These are phyloP conservation scores for Daldinia childiae DNA, from an alignment of 495 filamentous ascomycete species.

Conservation along the genomic window DNA sequence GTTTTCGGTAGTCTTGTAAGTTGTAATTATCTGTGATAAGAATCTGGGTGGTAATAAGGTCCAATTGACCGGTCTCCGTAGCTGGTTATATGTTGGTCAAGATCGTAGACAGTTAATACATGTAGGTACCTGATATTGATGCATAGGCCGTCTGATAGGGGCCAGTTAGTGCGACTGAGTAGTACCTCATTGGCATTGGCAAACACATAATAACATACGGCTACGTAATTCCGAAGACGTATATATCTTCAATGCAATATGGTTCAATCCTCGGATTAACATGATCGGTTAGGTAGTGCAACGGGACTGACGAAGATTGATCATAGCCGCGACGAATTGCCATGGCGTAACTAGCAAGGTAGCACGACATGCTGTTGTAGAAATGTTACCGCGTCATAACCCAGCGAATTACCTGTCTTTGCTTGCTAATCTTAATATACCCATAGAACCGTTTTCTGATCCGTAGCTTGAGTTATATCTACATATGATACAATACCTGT, in stretches of 20 bases:
- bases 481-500: neutral
- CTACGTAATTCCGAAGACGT: no score
- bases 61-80: neutral
- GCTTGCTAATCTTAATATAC: constrained; percentile 1
- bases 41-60: neutral
- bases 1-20: neutral
- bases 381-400: constrained; percentile 10
- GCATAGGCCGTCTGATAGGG: neutral
- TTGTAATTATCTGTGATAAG: neutral
- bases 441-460: neutral
- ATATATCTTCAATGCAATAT: no score
- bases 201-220: neutral
- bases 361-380: constrained; percentile 22
- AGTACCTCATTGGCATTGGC: neutral
- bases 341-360: constrained; percentile 8
- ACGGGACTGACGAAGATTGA: constrained; percentile 11
- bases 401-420: constrained; percentile 7
- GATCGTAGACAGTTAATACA: neutral
- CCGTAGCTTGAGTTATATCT: neutral
- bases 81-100: constrained; percentile 2
- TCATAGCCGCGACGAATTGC: neutral
- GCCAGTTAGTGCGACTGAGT: neutral
- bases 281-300: neutral
- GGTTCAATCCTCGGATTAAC: no score
- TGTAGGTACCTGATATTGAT: no score